These are phyloP conservation scores for Coemansia pectinata DNA, from an alignment of 192 early-diverging fungal genomes.

Conservation along the genomic window DNA sequence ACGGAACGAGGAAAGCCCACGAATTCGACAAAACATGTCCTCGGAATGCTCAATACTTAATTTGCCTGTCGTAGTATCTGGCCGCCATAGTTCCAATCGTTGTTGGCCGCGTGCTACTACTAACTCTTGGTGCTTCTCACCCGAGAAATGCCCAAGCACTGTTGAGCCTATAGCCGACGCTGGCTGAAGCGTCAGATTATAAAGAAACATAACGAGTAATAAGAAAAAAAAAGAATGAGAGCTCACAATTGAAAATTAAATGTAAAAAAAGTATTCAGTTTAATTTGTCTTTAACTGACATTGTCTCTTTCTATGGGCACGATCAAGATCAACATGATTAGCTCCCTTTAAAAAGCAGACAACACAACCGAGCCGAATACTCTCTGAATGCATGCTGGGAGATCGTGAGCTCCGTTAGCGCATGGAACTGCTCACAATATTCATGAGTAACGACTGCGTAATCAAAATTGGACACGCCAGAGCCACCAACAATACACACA, in stretches of 20 bases:
- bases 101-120: conserved; percentile 65
- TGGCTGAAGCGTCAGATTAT: conserved; percentile 87
- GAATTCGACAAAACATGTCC: conserved; percentile 84
- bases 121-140: conserved; percentile 87
- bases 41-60: conserved; percentile 68
- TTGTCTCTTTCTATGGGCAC: not conserved
- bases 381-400: no score
- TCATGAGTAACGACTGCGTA: no score
- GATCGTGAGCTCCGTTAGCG: no score
- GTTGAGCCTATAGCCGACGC: conserved; percentile 76
- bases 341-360: no score
- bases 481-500: no score
- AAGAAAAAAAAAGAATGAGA: no score
- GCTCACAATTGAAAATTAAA: not conserved
- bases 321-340: no score
- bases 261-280: not conserved
- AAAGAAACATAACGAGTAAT: conserved; percentile 57
- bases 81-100: conserved; percentile 77
- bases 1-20: conserved; percentile 81
- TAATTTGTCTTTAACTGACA: not conserved
- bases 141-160: conserved; percentile 90
- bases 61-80: conserved; percentile 80
- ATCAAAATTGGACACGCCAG: no score
- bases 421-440: no score
- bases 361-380: no score